phyloP scores from a whole-genome alignment of 192 early-diverging fungal genomes.

The Coemansia sp. region DNA sequence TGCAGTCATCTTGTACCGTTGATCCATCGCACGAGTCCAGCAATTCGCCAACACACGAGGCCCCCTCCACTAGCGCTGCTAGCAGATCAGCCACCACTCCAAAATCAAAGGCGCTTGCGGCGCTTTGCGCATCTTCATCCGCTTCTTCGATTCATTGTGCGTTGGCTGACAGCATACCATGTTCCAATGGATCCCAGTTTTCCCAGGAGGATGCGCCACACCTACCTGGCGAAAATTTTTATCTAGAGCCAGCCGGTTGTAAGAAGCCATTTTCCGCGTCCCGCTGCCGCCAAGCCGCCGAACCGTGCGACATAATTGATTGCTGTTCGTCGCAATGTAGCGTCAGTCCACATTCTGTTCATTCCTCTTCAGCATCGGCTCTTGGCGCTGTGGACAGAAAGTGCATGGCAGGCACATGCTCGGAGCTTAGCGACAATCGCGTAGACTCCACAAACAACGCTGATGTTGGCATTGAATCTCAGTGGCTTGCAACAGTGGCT shows the following conservation, averaged over 20 bases:
- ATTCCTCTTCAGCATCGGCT: not conserved
- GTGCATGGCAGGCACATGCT: not conserved
- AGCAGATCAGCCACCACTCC: not conserved
- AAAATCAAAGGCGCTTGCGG: slow-evolving; percentile 4
- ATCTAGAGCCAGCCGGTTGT: not conserved
- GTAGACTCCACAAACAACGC: slow-evolving; percentile 2
- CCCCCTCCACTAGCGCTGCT: not conserved
- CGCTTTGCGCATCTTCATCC: not conserved
- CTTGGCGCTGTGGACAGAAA: not conserved
- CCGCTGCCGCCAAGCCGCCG: not conserved
- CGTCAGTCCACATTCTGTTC: not conserved
- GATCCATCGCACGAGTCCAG: not conserved
- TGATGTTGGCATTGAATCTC: not conserved
- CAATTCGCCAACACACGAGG: not conserved
- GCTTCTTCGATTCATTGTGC: not conserved
- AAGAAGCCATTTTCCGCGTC: not conserved
- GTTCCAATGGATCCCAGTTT: not conserved
- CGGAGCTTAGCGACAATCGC: not conserved
- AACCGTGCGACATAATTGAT: not conserved
- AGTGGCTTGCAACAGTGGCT: slow-evolving; percentile 8
- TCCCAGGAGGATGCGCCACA: not conserved
- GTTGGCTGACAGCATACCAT: not conserved
- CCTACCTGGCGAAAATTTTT: not conserved
- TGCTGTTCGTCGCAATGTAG: not conserved
- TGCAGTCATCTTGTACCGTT: not conserved